Evolutionary conservation across 2,329 filamentous ascomycete genomes (phyloP), one percentile per base, ranked within the genome.

Genomic region (Fusarium cyanostomum): DNA sequence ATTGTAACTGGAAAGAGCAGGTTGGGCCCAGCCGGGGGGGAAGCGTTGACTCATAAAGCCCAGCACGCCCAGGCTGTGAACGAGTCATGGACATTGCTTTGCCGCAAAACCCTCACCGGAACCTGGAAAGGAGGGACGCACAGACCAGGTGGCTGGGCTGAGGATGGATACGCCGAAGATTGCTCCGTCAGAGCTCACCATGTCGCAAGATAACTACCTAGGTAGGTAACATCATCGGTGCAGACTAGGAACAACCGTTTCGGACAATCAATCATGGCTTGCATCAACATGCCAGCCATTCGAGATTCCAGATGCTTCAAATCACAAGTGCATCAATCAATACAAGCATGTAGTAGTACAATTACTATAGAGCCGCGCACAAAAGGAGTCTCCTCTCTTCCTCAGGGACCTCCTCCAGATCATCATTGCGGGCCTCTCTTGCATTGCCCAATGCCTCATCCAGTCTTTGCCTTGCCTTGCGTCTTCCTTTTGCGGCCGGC

Each of bases 11-110:
- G 68, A 63, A 65, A 59, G 48, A 56, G 55, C 24, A 55, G 54
- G 51, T 50, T 46, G 54, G 55, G 56, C n/a, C 52, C 55, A 52
- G 66, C 53, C 53, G 41, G 38, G 60, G 59, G 68, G 68, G 68
- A 38, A 58, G 46, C 7, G 68, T 71, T 71, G 68, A 71, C 68
- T 71, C 68, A 71, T 69, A 71, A 63, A 58, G 68, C 63, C 61
- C 56, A 48, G 35, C 41, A 41, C 30, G 30, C 38, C 44, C 51
- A 42, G 49, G 58, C 46, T 33, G 28, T 30, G 46, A 58, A 55
- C 66, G 68, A 71, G 68, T 71, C 68, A 71, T 71, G 68, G 51
- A 43, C 48, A 15, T 26, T 30, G 21, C 6, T 21, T 21, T 21
- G n/a, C 21, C 21, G 21, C 21, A 21, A 21, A 21, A 21, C 21